A percentile compares a stretch with the other conserved stretches of the same genome.
phyloP scores from a whole-genome alignment of 2,329 filamentous ascomycete species.

The Cryphonectria radicalis region DNA sequence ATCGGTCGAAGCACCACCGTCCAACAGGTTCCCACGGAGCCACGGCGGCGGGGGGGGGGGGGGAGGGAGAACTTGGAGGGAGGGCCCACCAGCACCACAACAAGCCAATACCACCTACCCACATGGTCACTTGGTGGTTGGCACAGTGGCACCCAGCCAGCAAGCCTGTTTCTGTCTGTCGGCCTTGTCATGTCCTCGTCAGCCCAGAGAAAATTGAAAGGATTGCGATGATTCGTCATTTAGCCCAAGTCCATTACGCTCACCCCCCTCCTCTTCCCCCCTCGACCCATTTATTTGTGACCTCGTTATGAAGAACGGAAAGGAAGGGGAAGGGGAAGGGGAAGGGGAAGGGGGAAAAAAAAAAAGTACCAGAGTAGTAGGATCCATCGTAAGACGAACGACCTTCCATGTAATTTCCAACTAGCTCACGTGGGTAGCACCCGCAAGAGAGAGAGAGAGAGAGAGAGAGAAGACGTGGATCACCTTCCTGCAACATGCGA shows the following conservation, averaged over 20 bases:
- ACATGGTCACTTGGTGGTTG: not conserved
- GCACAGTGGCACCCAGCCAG: not conserved
- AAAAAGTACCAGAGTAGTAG: not conserved
- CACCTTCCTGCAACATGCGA: constrained; percentile 5
- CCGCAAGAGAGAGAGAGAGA: not conserved
- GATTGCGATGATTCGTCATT: not conserved
- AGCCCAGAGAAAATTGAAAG: not conserved
- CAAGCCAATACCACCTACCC: not conserved
- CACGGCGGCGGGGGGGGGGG: too few relatives aligned
- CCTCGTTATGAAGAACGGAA: not conserved
- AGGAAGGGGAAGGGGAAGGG: not conserved
- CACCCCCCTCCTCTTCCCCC: too few relatives aligned
- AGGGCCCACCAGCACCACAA: not conserved
- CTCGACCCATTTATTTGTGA: not conserved
- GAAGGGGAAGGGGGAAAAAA: too few relatives aligned
- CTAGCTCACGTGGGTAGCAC: constrained; percentile 5
- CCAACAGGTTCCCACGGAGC: not conserved
- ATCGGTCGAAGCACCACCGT: not conserved
- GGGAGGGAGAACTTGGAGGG: not conserved
- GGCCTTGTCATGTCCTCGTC: not conserved
- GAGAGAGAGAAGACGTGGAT: not conserved
- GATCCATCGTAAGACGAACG: not conserved
- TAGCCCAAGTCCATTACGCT: not conserved
- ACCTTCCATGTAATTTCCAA: not conserved
- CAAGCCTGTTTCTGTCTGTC: not conserved